These are phyloP conservation scores for Boletus tylopilopsis DNA, from an alignment of 768 basidiomycete genomes.

Conservation along the genomic window DNA sequence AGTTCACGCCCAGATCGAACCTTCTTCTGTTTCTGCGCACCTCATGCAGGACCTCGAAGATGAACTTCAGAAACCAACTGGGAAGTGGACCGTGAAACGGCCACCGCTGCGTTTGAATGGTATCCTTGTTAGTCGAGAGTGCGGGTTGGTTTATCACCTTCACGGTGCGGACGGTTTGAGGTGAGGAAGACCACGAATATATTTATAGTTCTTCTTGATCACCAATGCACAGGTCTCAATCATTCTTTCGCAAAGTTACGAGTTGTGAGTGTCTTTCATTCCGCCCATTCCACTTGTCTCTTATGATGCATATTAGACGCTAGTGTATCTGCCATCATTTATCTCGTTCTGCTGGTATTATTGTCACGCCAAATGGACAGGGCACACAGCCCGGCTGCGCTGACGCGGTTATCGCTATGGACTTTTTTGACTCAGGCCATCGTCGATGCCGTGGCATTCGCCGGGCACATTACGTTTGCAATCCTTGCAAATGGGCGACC, in stretches of 20 bases:
- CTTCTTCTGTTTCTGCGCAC: slow-evolving; percentile 45
- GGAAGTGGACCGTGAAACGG: slow-evolving; percentile 52
- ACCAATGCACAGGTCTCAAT: slow-evolving; percentile 40
- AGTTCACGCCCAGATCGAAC: slow-evolving; percentile 62
- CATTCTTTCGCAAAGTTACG: slow-evolving; percentile 73
- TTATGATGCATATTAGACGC: slow-evolving; percentile 51
- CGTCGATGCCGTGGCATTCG: slow-evolving; percentile 81
- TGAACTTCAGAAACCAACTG: slow-evolving; percentile 72
- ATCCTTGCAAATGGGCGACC: slow-evolving; percentile 80
- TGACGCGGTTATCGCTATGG: slow-evolving; percentile 80
- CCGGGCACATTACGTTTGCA: slow-evolving; percentile 85
- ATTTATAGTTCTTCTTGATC: neutral
- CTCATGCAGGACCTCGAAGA: slow-evolving; percentile 69
- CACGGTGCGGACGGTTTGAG: slow-evolving; percentile 66
- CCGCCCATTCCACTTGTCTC: neutral
- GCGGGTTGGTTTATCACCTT: slow-evolving; percentile 71
- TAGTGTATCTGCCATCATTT: slow-evolving; percentile 60
- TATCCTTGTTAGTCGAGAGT: slow-evolving; percentile 73
- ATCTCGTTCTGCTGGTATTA: slow-evolving; percentile 62
- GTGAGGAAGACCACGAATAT: slow-evolving; percentile 33
- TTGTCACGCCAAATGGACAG: slow-evolving; percentile 71
- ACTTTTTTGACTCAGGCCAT: slow-evolving; percentile 76
- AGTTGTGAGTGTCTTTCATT: slow-evolving; percentile 42
- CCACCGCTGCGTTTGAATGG: slow-evolving; percentile 60
- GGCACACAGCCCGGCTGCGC: slow-evolving; percentile 73